Evolutionary conservation across 768 basidiomycete genomes (phyloP), one percentile per base, ranked within the genome.

Genomic region (Pleurotus platypus): DNA sequence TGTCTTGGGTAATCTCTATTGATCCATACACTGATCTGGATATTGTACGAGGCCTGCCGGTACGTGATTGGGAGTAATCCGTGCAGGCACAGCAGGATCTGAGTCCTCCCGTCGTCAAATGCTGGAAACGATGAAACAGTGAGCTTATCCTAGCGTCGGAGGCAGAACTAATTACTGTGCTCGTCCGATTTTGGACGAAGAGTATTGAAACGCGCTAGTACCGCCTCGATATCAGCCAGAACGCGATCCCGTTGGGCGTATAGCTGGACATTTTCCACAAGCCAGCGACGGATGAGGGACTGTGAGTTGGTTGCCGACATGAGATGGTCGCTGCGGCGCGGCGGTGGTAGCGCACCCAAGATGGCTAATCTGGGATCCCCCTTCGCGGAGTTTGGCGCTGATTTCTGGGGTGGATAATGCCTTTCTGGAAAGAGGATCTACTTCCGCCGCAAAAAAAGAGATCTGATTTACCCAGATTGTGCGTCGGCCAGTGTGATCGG

Each of bases 81-180:
- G 66, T 97, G 91, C 2, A 96, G 64, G 61, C 92, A 94, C 57
- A 98, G 85, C 24, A 99, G 81, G 15, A 98, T 79, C 66, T 95
- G 93, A 0, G 92, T 88, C 38, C 96, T 85, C 47, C 97, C 97
- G 62, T 97, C 93, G 70, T 99, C 94, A 73, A 91, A 94, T 0
- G 90, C 93, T 97, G 62, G 47, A 47, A 54, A 60, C 48, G 60
- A 43, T 51, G 46, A 60, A 47, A 58, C 46, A 47, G 49, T 58
- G 39, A 35, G 30, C 30, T 35, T 35, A 35, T 35, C 30, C 30
- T 35, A 2, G 30, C 30, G 30, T 35, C 37, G 55, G 35, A 53
- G 37, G 16, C 48, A 37, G 37, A 51, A 30, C 40, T 66, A 78
- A 80, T 64, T 60, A 80, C 80, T 92, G 81, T 92, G 93, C 11